These are phyloP conservation scores for Obelidium mucronatum DNA, from an alignment of 192 early-diverging fungal species.

Conservation along the genomic window DNA sequence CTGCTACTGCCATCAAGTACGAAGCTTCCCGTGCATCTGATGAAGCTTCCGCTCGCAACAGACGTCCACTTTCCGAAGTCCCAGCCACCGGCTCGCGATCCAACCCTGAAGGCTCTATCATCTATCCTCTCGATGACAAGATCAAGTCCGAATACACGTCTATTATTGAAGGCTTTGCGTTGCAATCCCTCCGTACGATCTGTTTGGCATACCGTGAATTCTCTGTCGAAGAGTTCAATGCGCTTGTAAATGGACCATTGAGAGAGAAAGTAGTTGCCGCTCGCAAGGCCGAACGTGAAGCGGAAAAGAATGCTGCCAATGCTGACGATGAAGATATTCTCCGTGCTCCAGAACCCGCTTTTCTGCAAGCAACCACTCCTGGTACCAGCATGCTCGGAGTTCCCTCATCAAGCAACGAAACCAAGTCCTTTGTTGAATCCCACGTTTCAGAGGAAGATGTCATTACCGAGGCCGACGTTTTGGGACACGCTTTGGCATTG, in stretches of 20 bases:
- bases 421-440: background rate
- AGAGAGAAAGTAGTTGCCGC: conserved; percentile 19
- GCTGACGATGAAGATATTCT: background rate
- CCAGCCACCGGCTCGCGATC: no score
- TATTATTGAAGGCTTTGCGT: conserved; percentile 77
- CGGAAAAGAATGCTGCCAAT: background rate
- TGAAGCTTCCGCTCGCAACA: conserved; percentile 23
- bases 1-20: conserved; percentile 65
- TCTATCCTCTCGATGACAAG: conserved; percentile 18
- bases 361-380: background rate
- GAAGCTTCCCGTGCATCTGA: conserved; percentile 28
- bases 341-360: no score
- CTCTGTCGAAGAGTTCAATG: conserved; percentile 34
- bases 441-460: conserved; percentile 1
- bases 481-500: conserved; percentile 15
- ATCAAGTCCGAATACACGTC: conserved; percentile 33
- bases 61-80: no score
- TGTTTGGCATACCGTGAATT: conserved; percentile 68
- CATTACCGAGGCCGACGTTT: background rate
- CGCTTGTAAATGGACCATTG: conserved; percentile 24
- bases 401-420: background rate
- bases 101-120: conserved; percentile 14
- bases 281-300: conserved; percentile 5
- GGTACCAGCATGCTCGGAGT: background rate
- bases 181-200: no score